Percentiles rank a stretch among this genome's conserved stretches.
These are phyloP conservation scores for Mortierella sp. DNA, from an alignment of 371 early-diverging fungal genomes.

Conservation along the genomic window DNA sequence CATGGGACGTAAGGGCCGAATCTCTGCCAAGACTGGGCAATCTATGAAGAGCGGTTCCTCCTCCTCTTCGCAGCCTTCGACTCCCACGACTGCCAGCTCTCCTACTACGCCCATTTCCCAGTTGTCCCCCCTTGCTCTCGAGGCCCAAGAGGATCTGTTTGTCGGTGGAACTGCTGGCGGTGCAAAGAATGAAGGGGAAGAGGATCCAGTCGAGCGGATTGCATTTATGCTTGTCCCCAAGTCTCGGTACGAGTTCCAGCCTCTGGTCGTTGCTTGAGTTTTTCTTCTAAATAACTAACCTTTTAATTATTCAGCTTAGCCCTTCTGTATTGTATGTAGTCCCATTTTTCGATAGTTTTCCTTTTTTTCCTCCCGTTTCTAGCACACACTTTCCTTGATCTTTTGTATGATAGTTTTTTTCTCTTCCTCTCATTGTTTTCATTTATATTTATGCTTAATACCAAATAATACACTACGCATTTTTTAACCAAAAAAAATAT, in stretches of 20 bases:
- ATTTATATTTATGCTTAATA: background rate
- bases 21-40: conserved; percentile 29
- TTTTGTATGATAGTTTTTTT: conserved; percentile 3
- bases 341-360: background rate
- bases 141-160: conserved; percentile 27
- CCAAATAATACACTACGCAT: background rate
- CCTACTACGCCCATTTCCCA: background rate
- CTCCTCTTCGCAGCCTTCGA: background rate
- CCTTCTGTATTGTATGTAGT: conserved; percentile 1
- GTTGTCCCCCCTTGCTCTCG: conserved; percentile 38
- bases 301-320: background rate
- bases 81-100: background rate
- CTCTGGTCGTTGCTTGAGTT: conserved; percentile 27
- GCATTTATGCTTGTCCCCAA: conserved; percentile 58
- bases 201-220: conserved; percentile 36
- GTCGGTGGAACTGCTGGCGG: background rate
- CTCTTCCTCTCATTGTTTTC: background rate
- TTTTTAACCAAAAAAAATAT: background rate
- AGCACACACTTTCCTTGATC: background rate
- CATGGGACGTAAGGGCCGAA: conserved; percentile 37
- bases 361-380: background rate
- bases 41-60: background rate
- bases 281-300: background rate
- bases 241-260: conserved; percentile 54
- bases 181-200: background rate